phyloP scores from a whole-genome alignment of 352 stramenopile species.

The Thalassiosira hispida region DNA sequence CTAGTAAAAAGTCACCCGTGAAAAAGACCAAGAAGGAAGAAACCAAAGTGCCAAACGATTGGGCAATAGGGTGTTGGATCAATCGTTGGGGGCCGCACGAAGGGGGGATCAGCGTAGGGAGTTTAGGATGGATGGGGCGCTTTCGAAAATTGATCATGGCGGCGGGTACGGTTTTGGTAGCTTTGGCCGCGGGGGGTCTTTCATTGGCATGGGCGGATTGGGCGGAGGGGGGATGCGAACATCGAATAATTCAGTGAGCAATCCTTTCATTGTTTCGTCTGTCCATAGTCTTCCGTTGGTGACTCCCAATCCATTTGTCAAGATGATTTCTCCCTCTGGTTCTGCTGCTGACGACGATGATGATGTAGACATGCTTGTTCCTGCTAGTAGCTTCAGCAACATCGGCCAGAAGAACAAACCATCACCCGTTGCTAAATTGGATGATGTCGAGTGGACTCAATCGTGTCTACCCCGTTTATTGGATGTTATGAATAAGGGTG shows the following conservation, averaged over 20 bases:
- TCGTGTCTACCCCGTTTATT: conserved; percentile 67
- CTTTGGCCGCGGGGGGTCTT: neutral
- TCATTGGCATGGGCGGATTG: neutral
- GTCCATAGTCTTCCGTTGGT: conserved; percentile 37
- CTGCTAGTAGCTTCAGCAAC: neutral
- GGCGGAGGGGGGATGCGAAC: too few species aligned
- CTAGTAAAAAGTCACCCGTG: too few species aligned
- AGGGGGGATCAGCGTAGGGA: conserved; percentile 54
- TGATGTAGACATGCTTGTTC: too few species aligned
- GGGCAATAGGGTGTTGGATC: conserved; percentile 56
- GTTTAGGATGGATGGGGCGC: conserved; percentile 62
- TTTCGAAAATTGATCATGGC: conserved; percentile 26
- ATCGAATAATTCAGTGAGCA: too few species aligned
- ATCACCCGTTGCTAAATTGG: conserved; percentile 1
- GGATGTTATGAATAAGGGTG: conserved; percentile 65
- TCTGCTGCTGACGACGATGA: neutral
- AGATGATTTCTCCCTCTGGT: neutral
- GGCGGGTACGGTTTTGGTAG: conserved; percentile 15
- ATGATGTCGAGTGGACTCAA: conserved; percentile 60
- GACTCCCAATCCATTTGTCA: conserved; percentile 45
- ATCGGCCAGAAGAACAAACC: neutral
- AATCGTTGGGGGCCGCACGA: conserved; percentile 51
- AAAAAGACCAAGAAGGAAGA: too few species aligned
- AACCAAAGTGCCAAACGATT: conserved; percentile 57
- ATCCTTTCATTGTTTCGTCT: conserved; percentile 28